These are phyloP conservation scores for Yamadazyma blattariae DNA, from an alignment of 1,139 yeast species.

Conservation along the genomic window DNA sequence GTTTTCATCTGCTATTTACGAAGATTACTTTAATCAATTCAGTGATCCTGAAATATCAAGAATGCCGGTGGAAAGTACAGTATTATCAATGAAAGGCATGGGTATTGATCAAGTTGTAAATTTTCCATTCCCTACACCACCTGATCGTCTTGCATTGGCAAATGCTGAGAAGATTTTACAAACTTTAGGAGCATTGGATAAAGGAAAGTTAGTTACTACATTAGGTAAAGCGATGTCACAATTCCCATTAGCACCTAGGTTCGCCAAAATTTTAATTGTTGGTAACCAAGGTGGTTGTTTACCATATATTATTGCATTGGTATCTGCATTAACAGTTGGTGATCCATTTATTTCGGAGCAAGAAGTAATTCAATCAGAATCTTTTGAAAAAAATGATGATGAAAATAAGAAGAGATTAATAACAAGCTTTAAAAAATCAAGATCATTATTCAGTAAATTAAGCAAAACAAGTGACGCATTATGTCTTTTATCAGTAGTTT, in stretches of 20 bases:
- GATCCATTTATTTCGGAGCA: conserved; percentile 80
- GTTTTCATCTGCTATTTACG: conserved; percentile 93
- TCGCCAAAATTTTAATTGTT: conserved; percentile 82
- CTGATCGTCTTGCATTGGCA: conserved; percentile 57
- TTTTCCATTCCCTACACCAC: conserved; percentile 97
- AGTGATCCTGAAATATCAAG: conserved; percentile 86
- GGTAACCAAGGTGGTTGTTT: conserved; percentile 87
- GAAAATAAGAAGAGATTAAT: conserved; percentile 37
- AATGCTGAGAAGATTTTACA: conserved; percentile 69
- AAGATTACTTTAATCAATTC: conserved; percentile 78
- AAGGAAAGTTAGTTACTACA: conserved; percentile 54
- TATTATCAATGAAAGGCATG: conserved; percentile 93
- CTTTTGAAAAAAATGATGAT: conserved; percentile 22
- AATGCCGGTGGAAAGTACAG: conserved; percentile 96
- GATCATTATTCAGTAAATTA: conserved; percentile 59
- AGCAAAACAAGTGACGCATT: conserved; percentile 77
- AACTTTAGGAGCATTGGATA: conserved; percentile 76
- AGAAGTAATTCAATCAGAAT: conserved; percentile 32
- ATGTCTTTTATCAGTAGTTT: conserved; percentile 73
- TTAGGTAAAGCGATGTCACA: conserved; percentile 83
- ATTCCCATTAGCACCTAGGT: conserved; percentile 93
- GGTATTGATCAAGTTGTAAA: conserved; percentile 87
- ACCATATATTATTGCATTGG: conserved; percentile 84
- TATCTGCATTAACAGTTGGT: conserved; percentile 90
- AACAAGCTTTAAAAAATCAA: conserved; percentile 54